These are phyloP conservation scores for Tuber indicum DNA, from an alignment of 495 filamentous ascomycete genomes.

Conservation along the genomic window DNA sequence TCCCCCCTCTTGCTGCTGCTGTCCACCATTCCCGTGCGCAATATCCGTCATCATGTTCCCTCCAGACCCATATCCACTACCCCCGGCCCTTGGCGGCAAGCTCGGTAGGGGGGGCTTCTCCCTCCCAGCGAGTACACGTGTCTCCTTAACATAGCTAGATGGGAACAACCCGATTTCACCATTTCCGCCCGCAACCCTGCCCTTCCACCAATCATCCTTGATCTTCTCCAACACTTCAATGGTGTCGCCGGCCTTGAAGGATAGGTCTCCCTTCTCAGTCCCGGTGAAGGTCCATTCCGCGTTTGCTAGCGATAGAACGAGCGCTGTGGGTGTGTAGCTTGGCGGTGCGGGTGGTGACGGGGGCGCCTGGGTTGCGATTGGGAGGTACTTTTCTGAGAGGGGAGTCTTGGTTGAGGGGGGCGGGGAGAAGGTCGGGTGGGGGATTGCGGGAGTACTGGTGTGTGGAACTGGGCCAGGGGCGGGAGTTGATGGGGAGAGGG, in stretches of 20 bases:
- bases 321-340: slow-evolving; percentile 45
- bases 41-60: slow-evolving; percentile 42
- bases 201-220: slow-evolving; percentile 96
- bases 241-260: slow-evolving; percentile 65
- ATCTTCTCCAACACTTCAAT: slow-evolving; percentile 79
- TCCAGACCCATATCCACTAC: slow-evolving; percentile 25
- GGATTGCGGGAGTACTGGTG: slow-evolving; percentile 50
- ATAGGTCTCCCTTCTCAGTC: slow-evolving; percentile 70
- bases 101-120: slow-evolving; percentile 21
- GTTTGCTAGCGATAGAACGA: slow-evolving; percentile 61
- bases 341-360: slow-evolving; percentile 45
- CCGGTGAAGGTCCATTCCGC: slow-evolving; percentile 79
- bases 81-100: slow-evolving; percentile 17
- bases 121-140: slow-evolving; percentile 38
- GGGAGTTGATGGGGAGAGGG: slow-evolving; percentile 18
- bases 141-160: slow-evolving; percentile 66
- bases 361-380: slow-evolving; percentile 37
- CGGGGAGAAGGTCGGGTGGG: slow-evolving; percentile 44
- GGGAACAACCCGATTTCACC: slow-evolving; percentile 87
- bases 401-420: slow-evolving; percentile 37
- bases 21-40: slow-evolving; percentile 21
- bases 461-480: slow-evolving; percentile 41
- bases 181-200: slow-evolving; percentile 65
- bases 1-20: slow-evolving; percentile 38
- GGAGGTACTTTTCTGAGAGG: slow-evolving; percentile 32